A percentile compares a stretch with the other conserved stretches of the same genome.
phyloP scores from a whole-genome alignment of 257 asterid species.

The Lycium ferocissimum region DNA sequence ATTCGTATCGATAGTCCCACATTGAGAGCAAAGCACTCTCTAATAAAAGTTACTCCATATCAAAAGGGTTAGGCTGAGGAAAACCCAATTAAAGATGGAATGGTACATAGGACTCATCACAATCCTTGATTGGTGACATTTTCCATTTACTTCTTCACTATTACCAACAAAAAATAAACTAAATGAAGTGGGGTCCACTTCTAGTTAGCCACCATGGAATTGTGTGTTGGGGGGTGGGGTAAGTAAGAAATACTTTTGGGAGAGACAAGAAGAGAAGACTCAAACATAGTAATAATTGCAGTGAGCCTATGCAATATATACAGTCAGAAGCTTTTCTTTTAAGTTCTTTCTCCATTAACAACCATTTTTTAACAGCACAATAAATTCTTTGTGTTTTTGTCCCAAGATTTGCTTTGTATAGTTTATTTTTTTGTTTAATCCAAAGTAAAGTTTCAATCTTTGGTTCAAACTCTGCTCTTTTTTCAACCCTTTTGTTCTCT shows the following conservation, averaged over 20 bases:
- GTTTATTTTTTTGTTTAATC: neutral
- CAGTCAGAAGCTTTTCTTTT: neutral
- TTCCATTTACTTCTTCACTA: neutral
- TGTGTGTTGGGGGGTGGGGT: neutral
- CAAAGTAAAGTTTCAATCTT: conserved; percentile 15
- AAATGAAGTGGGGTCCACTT: neutral
- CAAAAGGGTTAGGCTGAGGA: too few species aligned
- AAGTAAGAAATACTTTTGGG: conserved; percentile 10
- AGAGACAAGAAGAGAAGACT: conserved; percentile 18
- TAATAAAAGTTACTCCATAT: too few species aligned
- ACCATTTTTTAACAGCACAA: neutral
- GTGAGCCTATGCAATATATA: conserved; percentile 2
- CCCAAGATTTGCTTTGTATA: neutral
- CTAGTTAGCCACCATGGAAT: conserved; percentile 11
- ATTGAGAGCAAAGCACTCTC: too few species aligned
- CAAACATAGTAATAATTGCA: neutral
- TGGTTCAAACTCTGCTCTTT: conserved; percentile 4
- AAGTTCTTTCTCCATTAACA: neutral
- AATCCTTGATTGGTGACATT: neutral
- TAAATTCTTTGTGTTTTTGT: neutral
- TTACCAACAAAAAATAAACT: neutral
- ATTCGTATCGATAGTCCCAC: too few species aligned
- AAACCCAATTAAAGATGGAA: too few species aligned
- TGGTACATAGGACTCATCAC: too few species aligned
- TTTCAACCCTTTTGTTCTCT: neutral